Base-by-base conservation (phyloP, 2,329 filamentous ascomycete species). In the Aspergillus viridinutans region DNA sequence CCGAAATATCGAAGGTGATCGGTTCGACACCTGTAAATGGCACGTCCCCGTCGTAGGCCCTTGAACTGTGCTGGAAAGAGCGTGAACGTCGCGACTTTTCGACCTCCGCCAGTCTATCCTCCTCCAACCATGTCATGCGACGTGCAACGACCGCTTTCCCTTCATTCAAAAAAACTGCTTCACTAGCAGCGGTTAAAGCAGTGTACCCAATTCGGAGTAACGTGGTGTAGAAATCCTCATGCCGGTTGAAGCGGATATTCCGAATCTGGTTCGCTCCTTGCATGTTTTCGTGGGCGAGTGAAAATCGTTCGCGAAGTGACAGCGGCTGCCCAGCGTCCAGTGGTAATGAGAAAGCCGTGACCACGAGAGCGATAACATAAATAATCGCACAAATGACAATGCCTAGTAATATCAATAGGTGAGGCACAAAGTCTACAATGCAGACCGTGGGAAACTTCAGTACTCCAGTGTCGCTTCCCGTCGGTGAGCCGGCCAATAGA, bases 181-280 rank as follows among this genome's bases (percentile, higher is more conserved):
- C 92, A 66, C 91, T 96, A 0, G 94, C 94, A 73, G 95, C 93
- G 0, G 91, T 96, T 59, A 97, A 85, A 12, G 93, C 87, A 10
- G 87, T 87, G 69, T 97, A 97, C 0, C 94, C 94, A 38, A 91
- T 85, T 58, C 92, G 87, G 3, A 97, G 81, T 4, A 97, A 79
- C 0, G 91, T 90, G 0, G 92, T 96, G 71, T 97, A 99, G 69
- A 97, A 97, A 71, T 99, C 94, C 80, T 97, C 95, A 55, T 91
- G 86, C 79, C 89, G 86, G 47, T 87, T 90, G 54, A 97, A 84
- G 12, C 87, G 85, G 40, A 97, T 85, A 42, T 89, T 87, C 1
- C 89, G 89, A 23, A 97, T 81, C 12, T 94, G 92, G 3, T 93
- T 85, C 58, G 94, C 94, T 2, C 92, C 92, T 74, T 97, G 92